Evolutionary conservation across 2,329 filamentous ascomycete species (phyloP), one percentile per base, ranked within the genome.

Genomic region (Alternaria infectoria): DNA sequence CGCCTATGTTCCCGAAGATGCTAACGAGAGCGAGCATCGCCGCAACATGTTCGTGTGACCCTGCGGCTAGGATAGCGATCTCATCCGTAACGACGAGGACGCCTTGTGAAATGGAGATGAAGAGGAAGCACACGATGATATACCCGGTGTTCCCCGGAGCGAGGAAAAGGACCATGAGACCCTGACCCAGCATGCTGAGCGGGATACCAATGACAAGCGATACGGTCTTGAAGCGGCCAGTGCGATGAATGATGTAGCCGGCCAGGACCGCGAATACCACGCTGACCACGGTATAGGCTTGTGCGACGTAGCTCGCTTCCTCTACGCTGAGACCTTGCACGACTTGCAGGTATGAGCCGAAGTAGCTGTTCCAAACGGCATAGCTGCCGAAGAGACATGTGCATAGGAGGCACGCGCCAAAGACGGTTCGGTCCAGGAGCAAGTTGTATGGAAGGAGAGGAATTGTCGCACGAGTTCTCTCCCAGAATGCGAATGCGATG

Each of bases 1-100:
- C 71, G 7, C 79, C 89, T 62, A 91, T 84, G 62, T 84, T 86
- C 61, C 85, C 83, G 28, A 88, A 86, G n/a, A 91, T 84, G 21
- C 90, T 83, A 3, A 88, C 84, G 6, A 71, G 59, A 5, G 77
- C 77, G 13, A 80, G 66, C 7, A 73, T 68, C 9, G 72, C 66
- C 0, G 78, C 89, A 62, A 91, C 84, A 63, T 85, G 85, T 17
- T 71, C 66, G 25, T 72, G 71, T 3, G 66, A 61, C 1, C 54
- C 62, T 7, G 59, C 88, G 1, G 74, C 68, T 26, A 76, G 65
- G 12, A 71, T 62, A 8, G 66, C 71, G 9, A 76, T 62, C 47
- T 75, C 63, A 15, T 61, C 69, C 2, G 65, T 62, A 17, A 75
- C 69, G 19, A 76, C 67, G 36, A 76, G 62, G 11, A 70, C 66